Evolutionary conservation across 2,329 filamentous ascomycete species (phyloP).

Genomic region (Pseudomassariella vexata): DNA sequence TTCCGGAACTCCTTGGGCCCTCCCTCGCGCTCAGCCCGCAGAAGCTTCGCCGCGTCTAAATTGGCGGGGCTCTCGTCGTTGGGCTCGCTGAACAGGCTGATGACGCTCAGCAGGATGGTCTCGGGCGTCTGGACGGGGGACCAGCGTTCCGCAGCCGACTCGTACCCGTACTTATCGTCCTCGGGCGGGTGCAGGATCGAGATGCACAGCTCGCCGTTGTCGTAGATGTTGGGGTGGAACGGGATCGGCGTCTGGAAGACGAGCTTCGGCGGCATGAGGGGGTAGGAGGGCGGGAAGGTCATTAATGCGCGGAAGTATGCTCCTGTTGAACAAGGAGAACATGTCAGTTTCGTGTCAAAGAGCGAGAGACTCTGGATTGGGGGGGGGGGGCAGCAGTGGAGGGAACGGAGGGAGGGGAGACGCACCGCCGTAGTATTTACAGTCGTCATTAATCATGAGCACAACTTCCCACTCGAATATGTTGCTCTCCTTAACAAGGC

Average conservation of each 20-base stretch:
- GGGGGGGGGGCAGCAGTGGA: neutral
- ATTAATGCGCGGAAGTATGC: conserved; percentile 87
- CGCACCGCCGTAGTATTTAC: conserved; percentile 86
- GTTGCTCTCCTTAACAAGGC: conserved; percentile 76
- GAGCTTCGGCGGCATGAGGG: conserved; percentile 80
- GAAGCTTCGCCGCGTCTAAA: conserved; percentile 82
- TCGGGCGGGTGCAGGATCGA: conserved; percentile 93
- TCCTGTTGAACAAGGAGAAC: conserved; percentile 43
- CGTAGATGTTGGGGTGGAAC: conserved; percentile 94
- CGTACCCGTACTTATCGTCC: conserved; percentile 92
- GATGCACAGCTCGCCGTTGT: conserved; percentile 85
- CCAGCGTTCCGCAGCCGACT: conserved; percentile 86
- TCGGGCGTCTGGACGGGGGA: conserved; percentile 91
- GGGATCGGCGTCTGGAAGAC: conserved; percentile 77
- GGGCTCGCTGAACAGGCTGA: conserved; percentile 85
- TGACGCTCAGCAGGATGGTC: conserved; percentile 86
- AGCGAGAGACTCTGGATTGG: neutral
- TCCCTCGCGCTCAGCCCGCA: conserved; percentile 69
- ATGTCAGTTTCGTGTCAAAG: conserved; percentile 1
- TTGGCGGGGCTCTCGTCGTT: conserved; percentile 97
- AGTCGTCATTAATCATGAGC: conserved; percentile 95
- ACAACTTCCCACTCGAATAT: conserved; percentile 98
- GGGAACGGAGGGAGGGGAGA: conserved; percentile 9
- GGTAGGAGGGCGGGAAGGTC: conserved; percentile 79
- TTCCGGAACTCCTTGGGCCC: conserved; percentile 68